Evolutionary conservation across 768 basidiomycete genomes (phyloP), one percentile per base, ranked within the genome.

Genomic region (Collybia mongolica): DNA sequence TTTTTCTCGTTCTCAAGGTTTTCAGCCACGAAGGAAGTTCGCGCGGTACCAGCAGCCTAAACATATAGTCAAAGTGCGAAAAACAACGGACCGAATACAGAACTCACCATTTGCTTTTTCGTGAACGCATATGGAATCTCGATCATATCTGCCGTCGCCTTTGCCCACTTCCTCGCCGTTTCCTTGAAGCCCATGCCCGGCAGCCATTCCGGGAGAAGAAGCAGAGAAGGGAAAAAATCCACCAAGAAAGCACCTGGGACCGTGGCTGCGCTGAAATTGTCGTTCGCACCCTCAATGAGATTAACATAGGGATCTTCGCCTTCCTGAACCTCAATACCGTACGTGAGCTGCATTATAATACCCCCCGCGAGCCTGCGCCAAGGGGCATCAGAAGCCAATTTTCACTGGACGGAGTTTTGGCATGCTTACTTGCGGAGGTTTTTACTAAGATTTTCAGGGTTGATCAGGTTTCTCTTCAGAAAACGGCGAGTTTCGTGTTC

Each of bases 241-340:
- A 78, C 75, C 2, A 72, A 44, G 59, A 73, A 77, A 3, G 71
- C 69, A 2, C 83, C 82, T 0, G 79, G 77, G 15, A 74, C 65
- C 0, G 76, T 74, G 6, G 80, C 76, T 7, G 54, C 63, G 28
- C 72, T 79, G 55, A 84, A 82, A 50, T 80, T 76, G 19, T 72
- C 73, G 38, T 70, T 82, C 12, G 81, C 79, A 4, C 57, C 59
- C 44, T 83, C 77, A 6, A 81, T 79, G 24, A 82, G 69, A 17
- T 69, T 60, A 2, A 83, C 67, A 48, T 78, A 79, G 0, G 79
- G 77, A 46, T 83, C 81, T 15, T 71, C 60, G 8, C 71, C 69
- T 17, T 82, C 81, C 53, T 73, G 69, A 4, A 82, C 79, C 47
- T 80, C 70, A 42, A 81, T 80, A 17, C 82, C 82, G 51, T 83